A percentile compares a stretch with the other conserved stretches of the same genome.
These are phyloP conservation scores for Ascochyta rabiei DNA, from an alignment of 2,329 filamentous ascomycete species.

Conservation along the genomic window DNA sequence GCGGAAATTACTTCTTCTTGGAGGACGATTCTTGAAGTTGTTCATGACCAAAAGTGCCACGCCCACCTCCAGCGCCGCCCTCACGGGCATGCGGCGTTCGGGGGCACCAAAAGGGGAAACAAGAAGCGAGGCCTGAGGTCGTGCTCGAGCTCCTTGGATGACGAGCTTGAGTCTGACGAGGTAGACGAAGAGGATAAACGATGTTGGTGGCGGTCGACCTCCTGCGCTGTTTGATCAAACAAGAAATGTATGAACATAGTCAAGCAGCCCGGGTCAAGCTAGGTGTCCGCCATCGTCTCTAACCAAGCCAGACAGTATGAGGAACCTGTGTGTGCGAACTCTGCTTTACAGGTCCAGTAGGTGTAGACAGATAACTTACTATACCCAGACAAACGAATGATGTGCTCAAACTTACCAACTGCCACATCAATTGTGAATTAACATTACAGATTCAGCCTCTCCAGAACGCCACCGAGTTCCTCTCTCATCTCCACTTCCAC, in stretches of 20 bases:
- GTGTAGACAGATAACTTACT: background rate
- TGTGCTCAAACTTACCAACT: background rate
- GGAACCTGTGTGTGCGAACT: background rate
- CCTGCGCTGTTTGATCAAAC: conserved; percentile 53
- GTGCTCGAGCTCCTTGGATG: conserved; percentile 52
- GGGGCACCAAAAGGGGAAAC: conserved; percentile 45
- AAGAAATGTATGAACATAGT: background rate
- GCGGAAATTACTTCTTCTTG: conserved; percentile 97
- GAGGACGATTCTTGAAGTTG: conserved; percentile 81
- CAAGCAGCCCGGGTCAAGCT: conserved; percentile 56
- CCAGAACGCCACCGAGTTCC: background rate
- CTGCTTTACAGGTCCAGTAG: background rate
- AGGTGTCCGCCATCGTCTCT: conserved; percentile 54
- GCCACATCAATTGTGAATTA: too few species aligned
- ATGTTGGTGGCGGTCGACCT: conserved; percentile 67
- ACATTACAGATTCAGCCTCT: background rate
- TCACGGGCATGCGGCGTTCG: conserved; percentile 50
- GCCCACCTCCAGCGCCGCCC: conserved; percentile 42
- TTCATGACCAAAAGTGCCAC: conserved; percentile 57
- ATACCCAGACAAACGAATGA: background rate
- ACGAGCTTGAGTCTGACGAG: conserved; percentile 63
- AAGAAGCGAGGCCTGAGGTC: conserved; percentile 43
- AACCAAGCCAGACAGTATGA: background rate
- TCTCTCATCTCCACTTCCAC: conserved; percentile 8
- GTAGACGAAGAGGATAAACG: conserved; percentile 67